Evolutionary conservation across 2,329 filamentous ascomycete genomes (phyloP).

Genomic region (Paraconiothyrium brasiliense): DNA sequence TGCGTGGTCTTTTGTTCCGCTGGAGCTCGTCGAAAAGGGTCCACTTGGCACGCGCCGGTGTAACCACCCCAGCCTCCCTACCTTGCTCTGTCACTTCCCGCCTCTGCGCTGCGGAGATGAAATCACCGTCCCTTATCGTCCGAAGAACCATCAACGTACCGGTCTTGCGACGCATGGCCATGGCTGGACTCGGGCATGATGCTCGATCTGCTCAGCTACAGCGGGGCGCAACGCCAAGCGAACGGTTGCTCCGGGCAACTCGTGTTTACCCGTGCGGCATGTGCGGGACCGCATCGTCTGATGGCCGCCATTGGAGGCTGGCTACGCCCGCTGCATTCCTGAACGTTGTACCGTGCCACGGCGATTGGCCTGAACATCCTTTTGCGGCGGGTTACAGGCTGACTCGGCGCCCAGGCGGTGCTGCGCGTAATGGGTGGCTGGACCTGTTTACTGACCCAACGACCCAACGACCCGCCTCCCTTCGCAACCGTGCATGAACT

Average conservation of each 20-base stretch:
- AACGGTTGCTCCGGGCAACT: slow-evolving; percentile 24
- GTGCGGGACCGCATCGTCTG: slow-evolving; percentile 11
- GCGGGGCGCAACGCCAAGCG: slow-evolving; percentile 16
- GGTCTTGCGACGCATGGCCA: slow-evolving; percentile 10
- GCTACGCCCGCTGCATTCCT: slow-evolving; percentile 24
- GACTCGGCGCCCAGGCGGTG: slow-evolving; percentile 21
- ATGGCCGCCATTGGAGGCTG: slow-evolving; percentile 15
- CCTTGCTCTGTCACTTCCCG: slow-evolving; percentile 1
- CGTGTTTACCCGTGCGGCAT: slow-evolving; percentile 26
- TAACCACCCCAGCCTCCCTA: slow-evolving; percentile 7
- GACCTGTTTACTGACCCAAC: slow-evolving; percentile 46
- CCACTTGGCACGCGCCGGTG: slow-evolving; percentile 13
- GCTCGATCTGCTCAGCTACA: slow-evolving; percentile 2
- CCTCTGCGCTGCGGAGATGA: background rate
- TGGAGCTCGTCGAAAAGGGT: background rate
- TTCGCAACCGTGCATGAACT: slow-evolving; percentile 44
- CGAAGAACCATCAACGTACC: background rate
- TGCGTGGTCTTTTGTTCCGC: background rate
- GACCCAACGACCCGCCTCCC: slow-evolving; percentile 39
- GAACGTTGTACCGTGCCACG: background rate
- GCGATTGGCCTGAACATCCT: slow-evolving; percentile 25
- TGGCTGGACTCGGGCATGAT: slow-evolving; percentile 10
- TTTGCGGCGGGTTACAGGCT: slow-evolving; percentile 24
- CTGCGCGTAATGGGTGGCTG: slow-evolving; percentile 36
- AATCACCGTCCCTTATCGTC: slow-evolving; percentile 6